phyloP scores from a whole-genome alignment of 2,329 filamentous ascomycete species.

The Colletotrichum spinosum region DNA sequence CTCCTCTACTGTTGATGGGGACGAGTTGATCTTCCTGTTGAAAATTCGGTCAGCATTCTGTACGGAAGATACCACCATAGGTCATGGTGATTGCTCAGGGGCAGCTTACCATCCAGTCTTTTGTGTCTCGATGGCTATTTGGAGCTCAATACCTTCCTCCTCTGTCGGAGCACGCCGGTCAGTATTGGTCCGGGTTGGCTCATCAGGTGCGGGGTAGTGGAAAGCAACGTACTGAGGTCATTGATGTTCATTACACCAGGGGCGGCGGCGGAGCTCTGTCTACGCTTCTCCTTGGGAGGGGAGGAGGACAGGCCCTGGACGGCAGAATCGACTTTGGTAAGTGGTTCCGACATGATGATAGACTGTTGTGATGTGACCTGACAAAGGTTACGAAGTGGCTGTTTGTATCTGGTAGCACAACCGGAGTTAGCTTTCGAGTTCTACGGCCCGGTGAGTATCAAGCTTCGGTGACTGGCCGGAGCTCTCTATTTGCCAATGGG shows the following conservation, averaged over 20 bases:
- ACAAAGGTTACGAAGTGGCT: constrained; percentile 17
- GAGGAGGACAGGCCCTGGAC: constrained; percentile 81
- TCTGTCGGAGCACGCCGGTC: constrained; percentile 62
- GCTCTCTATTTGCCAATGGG: constrained; percentile 11
- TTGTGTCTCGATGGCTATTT: constrained; percentile 85
- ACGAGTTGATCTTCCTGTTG: constrained; percentile 92
- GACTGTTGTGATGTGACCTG: constrained; percentile 21
- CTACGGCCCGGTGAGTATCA: neutral
- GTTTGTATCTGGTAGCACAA: constrained; percentile 3
- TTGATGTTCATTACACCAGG: constrained; percentile 84
- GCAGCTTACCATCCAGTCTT: constrained; percentile 83
- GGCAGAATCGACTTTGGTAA: constrained; percentile 93
- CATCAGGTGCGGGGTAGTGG: constrained; percentile 14
- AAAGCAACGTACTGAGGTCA: constrained; percentile 78
- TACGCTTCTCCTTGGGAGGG: constrained; percentile 75
- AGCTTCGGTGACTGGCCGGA: constrained; percentile 13
- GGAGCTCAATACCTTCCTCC: constrained; percentile 76
- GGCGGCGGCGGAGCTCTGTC: constrained; percentile 77
- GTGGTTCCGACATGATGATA: constrained; percentile 62
- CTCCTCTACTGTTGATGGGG: constrained; percentile 81
- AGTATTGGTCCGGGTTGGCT: neutral
- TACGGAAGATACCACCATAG: too few relatives aligned
- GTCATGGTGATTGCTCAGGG: neutral
- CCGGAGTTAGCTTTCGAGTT: constrained; percentile 16
- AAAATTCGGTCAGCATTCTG: neutral